Conservation (phyloP, 495 filamentous ascomycete species). For the Hypoxylon fuscum region DNA sequence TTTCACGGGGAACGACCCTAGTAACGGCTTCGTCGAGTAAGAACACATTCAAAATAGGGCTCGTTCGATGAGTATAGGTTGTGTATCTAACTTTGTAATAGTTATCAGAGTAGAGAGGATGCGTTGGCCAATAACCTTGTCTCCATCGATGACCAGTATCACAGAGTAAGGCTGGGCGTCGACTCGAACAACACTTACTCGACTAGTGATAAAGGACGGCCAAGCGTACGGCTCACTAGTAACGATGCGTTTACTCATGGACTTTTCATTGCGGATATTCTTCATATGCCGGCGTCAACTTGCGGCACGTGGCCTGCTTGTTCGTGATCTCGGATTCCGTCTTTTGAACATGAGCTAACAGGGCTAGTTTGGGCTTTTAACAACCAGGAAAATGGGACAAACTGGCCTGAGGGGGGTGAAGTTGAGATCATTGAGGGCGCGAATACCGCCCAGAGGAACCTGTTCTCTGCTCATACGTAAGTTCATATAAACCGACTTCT, state of each 20-base stretch:
- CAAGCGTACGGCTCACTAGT: conserved; percentile 71
- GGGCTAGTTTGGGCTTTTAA: conserved; percentile 49
- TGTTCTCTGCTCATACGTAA: conserved; percentile 74
- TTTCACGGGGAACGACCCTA: conserved; percentile 42
- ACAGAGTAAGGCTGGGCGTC: conserved; percentile 58
- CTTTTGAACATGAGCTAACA: conserved; percentile 18
- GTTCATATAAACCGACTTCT: conserved; percentile 31
- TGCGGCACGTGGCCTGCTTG: conserved; percentile 79
- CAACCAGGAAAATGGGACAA: conserved; percentile 37
- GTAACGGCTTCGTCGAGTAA: conserved; percentile 44
- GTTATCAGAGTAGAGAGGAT: conserved; percentile 45
- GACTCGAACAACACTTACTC: conserved; percentile 46
- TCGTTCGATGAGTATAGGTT: background rate
- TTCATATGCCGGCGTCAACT: conserved; percentile 72
- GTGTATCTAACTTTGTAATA: conserved; percentile 15
- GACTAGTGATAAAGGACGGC: conserved; percentile 59
- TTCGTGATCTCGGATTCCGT: conserved; percentile 22
- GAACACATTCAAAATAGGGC: background rate
- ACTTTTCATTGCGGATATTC: conserved; percentile 71
- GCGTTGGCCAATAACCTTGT: conserved; percentile 40
- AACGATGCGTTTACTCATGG: conserved; percentile 69
- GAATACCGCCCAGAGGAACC: conserved; percentile 67
- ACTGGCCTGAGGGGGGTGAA: conserved; percentile 77
- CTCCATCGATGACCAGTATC: conserved; percentile 56
- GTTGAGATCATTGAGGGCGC: conserved; percentile 87